A percentile compares a stretch with the other conserved stretches of the same genome.
Conservation (phyloP, 768 basidiomycete species). For the Amanita inopinata region DNA sequence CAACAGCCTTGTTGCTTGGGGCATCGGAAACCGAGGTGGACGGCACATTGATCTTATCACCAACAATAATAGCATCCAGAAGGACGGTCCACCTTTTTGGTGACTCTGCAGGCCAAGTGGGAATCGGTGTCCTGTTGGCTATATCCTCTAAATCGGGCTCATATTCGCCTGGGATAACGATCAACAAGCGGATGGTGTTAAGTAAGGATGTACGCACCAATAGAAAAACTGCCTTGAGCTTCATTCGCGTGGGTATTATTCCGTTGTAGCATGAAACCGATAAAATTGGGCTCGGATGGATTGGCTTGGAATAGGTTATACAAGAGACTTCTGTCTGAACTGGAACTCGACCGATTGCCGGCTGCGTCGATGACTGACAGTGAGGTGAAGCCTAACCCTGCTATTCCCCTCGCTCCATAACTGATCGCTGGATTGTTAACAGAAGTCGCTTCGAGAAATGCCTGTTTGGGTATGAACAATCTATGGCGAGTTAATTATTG, state of each 20-base stretch:
- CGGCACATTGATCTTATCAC: conserved; percentile 39
- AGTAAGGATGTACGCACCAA: conserved; percentile 37
- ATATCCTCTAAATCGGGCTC: conserved; percentile 55
- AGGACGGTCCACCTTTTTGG: conserved; percentile 73
- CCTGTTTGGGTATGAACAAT: conserved; percentile 57
- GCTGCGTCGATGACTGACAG: conserved; percentile 63
- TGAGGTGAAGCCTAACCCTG: conserved; percentile 70
- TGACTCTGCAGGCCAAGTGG: conserved; percentile 60
- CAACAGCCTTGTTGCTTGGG: conserved; percentile 63
- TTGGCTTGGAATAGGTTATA: conserved; percentile 70
- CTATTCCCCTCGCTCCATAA: conserved; percentile 63
- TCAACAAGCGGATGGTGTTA: conserved; percentile 1
- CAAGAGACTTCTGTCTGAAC: conserved; percentile 58
- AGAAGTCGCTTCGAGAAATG: conserved; percentile 50
- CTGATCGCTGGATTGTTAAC: conserved; percentile 67
- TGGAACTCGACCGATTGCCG: conserved; percentile 46
- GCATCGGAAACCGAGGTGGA: conserved; percentile 45
- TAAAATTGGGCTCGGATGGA: conserved; percentile 65
- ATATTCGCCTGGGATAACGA: conserved; percentile 42
- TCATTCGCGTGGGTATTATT: conserved; percentile 40
- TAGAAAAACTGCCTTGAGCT: conserved; percentile 59
- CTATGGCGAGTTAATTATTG: conserved; percentile 24
- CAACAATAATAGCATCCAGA: conserved; percentile 62
- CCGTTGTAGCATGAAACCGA: conserved; percentile 67
- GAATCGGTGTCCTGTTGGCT: conserved; percentile 43